Evolutionary conservation across 2,329 filamentous ascomycete species (phyloP).

Genomic region (Colletotrichum godetiae): DNA sequence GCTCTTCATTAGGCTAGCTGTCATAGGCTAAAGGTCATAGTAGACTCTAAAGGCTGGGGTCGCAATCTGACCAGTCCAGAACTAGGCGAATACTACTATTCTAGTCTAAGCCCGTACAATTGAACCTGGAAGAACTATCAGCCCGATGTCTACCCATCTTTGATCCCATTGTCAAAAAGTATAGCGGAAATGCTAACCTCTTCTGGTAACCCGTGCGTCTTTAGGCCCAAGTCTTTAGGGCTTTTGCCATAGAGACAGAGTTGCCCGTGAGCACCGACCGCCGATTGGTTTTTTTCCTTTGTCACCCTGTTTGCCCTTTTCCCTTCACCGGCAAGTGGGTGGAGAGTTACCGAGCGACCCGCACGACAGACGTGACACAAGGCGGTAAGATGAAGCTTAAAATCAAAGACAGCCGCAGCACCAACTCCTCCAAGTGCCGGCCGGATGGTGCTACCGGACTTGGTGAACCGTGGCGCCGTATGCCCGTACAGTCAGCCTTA

Average conservation of each 20-base stretch:
- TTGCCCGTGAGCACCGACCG: not conserved
- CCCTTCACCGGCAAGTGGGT: not conserved
- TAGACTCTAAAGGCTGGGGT: not conserved
- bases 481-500: not conserved
- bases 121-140: not conserved
- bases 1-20: not conserved
- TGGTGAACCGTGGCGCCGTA: not conserved
- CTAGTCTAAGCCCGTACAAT: not conserved
- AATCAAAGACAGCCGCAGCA: not conserved
- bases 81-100: not conserved
- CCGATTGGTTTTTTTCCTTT: not conserved
- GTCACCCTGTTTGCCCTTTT: not conserved
- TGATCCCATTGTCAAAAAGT: not conserved
- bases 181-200: not conserved
- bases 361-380: not conserved
- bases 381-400: slow-evolving; percentile 10
- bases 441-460: not conserved
- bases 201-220: not conserved
- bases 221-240: not conserved
- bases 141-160: not conserved
- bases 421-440: not conserved
- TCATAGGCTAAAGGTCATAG: not conserved
- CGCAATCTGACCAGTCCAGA: not conserved
- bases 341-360: not conserved
- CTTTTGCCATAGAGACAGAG: not conserved